Evolutionary conservation across 345 rosid genomes (phyloP).

Genomic region (Dipteronia dyeriana): DNA sequence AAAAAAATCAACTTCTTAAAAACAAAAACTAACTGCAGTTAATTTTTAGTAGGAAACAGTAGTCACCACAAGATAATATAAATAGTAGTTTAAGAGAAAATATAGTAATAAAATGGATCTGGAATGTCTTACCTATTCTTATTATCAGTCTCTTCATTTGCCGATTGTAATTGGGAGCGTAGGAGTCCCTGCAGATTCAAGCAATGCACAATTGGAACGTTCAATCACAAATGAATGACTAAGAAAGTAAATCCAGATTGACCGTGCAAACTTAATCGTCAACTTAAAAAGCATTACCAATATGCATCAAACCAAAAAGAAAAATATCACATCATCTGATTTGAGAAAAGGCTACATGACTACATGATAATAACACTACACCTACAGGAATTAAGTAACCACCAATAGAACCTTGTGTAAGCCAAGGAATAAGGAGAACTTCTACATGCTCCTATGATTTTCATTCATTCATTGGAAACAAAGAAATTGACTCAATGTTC

Average conservation of each 20-base stretch:
- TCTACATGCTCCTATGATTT: neutral
- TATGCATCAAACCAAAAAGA: neutral
- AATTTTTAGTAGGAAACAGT: neutral
- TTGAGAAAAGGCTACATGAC: neutral
- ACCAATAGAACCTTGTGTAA: neutral
- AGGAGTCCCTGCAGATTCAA: conserved; percentile 64
- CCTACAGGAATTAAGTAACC: neutral
- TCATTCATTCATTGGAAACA: neutral
- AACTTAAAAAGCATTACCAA: neutral
- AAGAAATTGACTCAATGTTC: neutral
- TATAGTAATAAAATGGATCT: neutral
- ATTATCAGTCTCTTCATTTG: conserved; percentile 75
- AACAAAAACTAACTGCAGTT: neutral
- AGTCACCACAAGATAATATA: neutral
- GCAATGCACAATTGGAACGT: conserved; percentile 12
- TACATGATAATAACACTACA: neutral
- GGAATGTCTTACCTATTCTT: conserved; percentile 58
- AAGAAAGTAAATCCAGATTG: neutral
- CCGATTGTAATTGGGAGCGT: conserved; percentile 83
- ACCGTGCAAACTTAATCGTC: neutral
- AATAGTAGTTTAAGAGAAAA: neutral
- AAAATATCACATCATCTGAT: neutral
- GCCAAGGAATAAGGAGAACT: neutral
- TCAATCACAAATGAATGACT: conserved; percentile 1
- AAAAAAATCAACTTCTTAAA: neutral